phyloP scores from a whole-genome alignment of 1,284 basidiomycete species.

The Ceratobasidium sp. region DNA sequence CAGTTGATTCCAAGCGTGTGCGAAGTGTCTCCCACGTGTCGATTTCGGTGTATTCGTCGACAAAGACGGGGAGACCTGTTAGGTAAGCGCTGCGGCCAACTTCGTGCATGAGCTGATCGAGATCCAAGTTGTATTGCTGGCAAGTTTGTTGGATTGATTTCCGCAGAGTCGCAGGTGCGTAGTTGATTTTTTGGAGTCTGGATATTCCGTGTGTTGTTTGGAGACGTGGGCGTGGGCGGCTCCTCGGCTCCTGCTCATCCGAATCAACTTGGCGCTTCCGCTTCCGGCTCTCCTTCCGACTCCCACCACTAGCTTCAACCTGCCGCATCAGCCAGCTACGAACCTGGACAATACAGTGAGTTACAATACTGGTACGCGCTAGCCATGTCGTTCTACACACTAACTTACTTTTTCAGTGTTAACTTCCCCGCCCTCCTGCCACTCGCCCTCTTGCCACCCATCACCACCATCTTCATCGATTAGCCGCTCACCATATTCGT shows the following conservation, averaged over 20 bases:
- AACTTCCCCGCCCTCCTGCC: neutral
- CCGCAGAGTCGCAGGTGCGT: neutral
- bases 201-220: conserved; percentile 6
- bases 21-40: conserved; percentile 16
- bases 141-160: conserved; percentile 18
- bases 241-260: conserved; percentile 3
- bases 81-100: conserved; percentile 2
- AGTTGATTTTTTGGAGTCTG: conserved; percentile 10
- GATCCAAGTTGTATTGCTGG: conserved; percentile 10
- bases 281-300: neutral
- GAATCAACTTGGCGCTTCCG: conserved; percentile 16
- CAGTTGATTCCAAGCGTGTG: neutral
- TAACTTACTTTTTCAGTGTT: conserved; percentile 12
- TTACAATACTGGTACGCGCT: neutral
- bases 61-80: neutral
- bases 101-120: neutral
- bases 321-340: conserved; percentile 9
- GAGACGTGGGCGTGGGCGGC: conserved; percentile 23
- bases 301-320: neutral
- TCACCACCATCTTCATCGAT: neutral
- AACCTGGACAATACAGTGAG: neutral
- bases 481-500: conserved; percentile 11
- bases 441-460: neutral
- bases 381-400: neutral
- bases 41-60: conserved; percentile 22